Base-by-base conservation (phyloP, 2,329 filamentous ascomycete genomes). In the Hypomyces rosellus region DNA sequence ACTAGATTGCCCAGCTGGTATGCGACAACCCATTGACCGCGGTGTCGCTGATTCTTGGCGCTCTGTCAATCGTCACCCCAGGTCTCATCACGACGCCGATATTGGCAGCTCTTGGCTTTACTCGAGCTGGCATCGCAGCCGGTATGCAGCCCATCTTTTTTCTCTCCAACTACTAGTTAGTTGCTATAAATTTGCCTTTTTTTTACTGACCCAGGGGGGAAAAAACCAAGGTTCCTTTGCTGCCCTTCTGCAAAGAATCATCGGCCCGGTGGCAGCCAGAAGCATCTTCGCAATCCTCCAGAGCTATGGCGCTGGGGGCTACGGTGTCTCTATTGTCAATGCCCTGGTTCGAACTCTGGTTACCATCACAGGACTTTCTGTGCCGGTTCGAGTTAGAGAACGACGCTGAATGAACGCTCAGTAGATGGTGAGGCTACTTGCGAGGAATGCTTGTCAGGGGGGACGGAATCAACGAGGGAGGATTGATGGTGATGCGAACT, bases 271-370 rank as follows among this genome's bases (percentile, higher is more conserved):
- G 3, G 53, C 20, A 0, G 57, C 57, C 2, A 34, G 39, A 0
- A 55, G 58, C 9, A 0, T 57, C 0, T 67, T 68, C 16, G 61
- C 67, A 3, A 57, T 48, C 3, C 55, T 67, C 0, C 61, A 67
- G 55, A 67, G 65, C 40, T 66, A 63, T 1, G 65, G 50, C 0
- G 56, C 55, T 2, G 62, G 58, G 0, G 65, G 65, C 9, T 30
- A 30, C 9, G 25, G 9, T 30, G 25, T 11, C 25, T 3, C 20
- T 20, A 20, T 30, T 30, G 25, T 30, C 25, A 30, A 30, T 30
- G 6, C 8, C 25, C 8, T 30, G 1, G 59, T 55, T 22, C 59
- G 62, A 2, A 46, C 59, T 6, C 50, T 57, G 0, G 45, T 46
- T 9, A 59, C 63, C 1, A 25, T 13, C 12, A 14, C 34, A n/a